Base-by-base conservation (phyloP, 2,329 filamentous ascomycete genomes). In the Exserohilum turcica region DNA sequence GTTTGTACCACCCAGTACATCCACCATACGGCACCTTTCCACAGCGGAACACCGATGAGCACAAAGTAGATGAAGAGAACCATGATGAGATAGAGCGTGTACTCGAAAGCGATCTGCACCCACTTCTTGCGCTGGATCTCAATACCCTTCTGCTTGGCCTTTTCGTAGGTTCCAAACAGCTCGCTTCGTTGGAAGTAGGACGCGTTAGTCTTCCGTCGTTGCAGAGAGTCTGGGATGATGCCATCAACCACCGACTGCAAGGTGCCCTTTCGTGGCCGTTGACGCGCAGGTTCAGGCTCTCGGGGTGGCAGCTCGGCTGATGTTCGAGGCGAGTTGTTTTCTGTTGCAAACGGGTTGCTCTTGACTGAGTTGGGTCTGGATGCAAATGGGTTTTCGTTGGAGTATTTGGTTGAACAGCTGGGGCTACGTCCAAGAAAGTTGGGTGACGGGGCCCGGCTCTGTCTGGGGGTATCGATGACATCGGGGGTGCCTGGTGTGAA, bases 1-100 rank as follows among this genome's bases (percentile, higher is more conserved):
- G 72, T 70, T 29, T 44, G 28, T 16, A 52, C 48, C 9, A 52
- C 44, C 48, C 48, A 56, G 31, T 52, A 52, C 33, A 52, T 33
- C 48, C 48, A 48, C 53, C 49, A 52, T 10, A 52, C 49, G 10
- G 78, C 70, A 3, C 79, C 79, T 4, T 74, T 74, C 79, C 79
- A 81, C 2, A 81, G 52, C 1, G 79, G 78, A 47, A 75, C 50
- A 4, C 78, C 78, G 8, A 80, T 61, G 1, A 80, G 65, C n/a
- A 79, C 75, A 18, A 80, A 78, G 52, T 80, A 80, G 27, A 78
- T 64, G 48, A 79, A 76, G 10, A 64, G 65, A 3, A 75, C 15
- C 18, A 65, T 38, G 33, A 36, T 76, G 2, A 68, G 31, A 45
- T 79, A 79, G 24, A 76, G 59, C 28, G 64, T 54, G 43, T 72